Evolutionary conservation across 2,329 filamentous ascomycete species (phyloP).

Genomic region (Talaromyces albobiverticillius): DNA sequence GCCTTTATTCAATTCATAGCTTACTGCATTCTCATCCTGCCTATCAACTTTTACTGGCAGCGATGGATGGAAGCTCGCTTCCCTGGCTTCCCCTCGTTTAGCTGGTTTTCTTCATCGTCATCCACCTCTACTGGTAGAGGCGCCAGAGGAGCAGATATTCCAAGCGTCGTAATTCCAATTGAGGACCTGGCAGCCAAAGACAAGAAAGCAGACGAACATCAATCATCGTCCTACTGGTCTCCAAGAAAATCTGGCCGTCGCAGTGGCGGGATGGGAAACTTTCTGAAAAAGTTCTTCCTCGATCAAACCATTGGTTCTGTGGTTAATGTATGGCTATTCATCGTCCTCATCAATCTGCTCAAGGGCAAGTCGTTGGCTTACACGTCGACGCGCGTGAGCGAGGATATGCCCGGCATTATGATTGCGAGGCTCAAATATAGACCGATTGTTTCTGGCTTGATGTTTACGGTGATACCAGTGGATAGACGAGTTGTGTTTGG

Average conservation of each 20-base stretch:
- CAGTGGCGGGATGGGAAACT: slow-evolving; percentile 39
- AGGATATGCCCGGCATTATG: slow-evolving; percentile 46
- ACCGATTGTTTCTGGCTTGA: slow-evolving; percentile 66
- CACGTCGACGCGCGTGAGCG: slow-evolving; percentile 8
- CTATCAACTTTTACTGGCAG: slow-evolving; percentile 87
- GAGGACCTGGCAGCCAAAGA: slow-evolving; percentile 22
- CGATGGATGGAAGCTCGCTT: slow-evolving; percentile 71
- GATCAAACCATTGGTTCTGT: slow-evolving; percentile 58
- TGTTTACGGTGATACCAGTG: slow-evolving; percentile 70
- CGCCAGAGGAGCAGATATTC: slow-evolving; percentile 19
- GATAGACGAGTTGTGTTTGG: slow-evolving; percentile 68
- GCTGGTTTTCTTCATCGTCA: slow-evolving; percentile 28
- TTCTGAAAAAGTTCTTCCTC: slow-evolving; percentile 54
- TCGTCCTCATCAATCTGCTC: slow-evolving; percentile 51
- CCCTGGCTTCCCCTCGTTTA: slow-evolving; percentile 57
- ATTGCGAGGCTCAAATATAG: slow-evolving; percentile 70
- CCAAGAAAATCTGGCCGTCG: not conserved
- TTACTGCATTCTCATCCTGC: slow-evolving; percentile 69
- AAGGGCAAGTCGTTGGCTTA: slow-evolving; percentile 25
- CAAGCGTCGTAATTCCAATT: slow-evolving; percentile 18
- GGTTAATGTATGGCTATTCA: slow-evolving; percentile 57
- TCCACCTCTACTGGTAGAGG: slow-evolving; percentile 33
- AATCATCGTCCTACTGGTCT: not conserved
- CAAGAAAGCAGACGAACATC: slow-evolving; percentile 12
- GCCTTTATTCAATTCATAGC: slow-evolving; percentile 74